phyloP scores from a whole-genome alignment of 2,329 filamentous ascomycete genomes.

The Penicillium janthinellum region DNA sequence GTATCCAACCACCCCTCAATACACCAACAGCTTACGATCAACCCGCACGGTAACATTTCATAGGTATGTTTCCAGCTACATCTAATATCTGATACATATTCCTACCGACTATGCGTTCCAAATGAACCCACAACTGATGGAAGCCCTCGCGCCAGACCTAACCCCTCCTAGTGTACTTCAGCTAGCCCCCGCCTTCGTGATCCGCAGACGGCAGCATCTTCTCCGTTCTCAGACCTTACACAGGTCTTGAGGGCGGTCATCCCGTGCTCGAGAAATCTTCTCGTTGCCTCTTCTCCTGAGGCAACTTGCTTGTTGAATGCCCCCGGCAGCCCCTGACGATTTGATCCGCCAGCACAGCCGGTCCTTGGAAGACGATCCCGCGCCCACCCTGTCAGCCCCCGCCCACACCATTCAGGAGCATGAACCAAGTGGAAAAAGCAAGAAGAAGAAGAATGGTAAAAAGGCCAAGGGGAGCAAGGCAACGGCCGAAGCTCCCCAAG shows the following conservation, averaged over 20 bases:
- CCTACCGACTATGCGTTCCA: not conserved
- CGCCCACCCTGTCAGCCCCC: conserved; percentile 33
- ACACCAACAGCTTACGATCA: conserved; percentile 1
- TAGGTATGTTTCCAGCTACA: conserved; percentile 9
- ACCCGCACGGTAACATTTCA: not conserved
- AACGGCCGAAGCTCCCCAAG: conserved; percentile 28
- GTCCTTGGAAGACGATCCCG: conserved; percentile 35
- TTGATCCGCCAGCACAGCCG: conserved; percentile 40
- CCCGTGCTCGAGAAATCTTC: conserved; percentile 5
- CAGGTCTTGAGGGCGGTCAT: conserved; percentile 37
- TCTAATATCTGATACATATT: not conserved
- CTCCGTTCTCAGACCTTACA: conserved; percentile 39
- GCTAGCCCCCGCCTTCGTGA: conserved; percentile 1
- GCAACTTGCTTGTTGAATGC: conserved; percentile 44
- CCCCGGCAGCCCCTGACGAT: conserved; percentile 44
- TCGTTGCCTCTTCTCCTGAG: conserved; percentile 32
- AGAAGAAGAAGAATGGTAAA: conserved; percentile 46
- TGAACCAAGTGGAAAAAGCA: conserved; percentile 38
- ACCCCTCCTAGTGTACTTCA: conserved; percentile 14
- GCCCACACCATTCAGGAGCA: conserved; percentile 33
- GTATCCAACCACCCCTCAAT: not conserved
- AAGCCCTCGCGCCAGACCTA: conserved; percentile 4
- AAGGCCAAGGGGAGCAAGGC: conserved; percentile 41
- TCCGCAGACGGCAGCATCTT: conserved; percentile 1
- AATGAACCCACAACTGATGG: conserved; percentile 3